Evolutionary conservation across 2,329 filamentous ascomycete genomes (phyloP).

Genomic region (Colletotrichum magnum): DNA sequence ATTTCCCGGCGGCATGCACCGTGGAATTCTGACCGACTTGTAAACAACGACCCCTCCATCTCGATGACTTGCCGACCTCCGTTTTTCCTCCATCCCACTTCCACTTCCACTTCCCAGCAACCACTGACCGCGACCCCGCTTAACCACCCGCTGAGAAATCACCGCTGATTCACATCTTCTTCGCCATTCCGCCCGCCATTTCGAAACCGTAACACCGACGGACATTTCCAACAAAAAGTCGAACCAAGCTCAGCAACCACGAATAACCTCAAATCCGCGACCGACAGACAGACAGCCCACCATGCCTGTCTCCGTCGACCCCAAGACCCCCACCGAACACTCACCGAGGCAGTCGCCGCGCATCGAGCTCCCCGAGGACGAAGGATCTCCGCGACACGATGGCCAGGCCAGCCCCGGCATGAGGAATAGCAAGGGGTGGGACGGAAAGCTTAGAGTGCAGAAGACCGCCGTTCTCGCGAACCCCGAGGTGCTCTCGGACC

Average conservation of each 20-base stretch:
- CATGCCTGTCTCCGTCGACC: constrained; percentile 59
- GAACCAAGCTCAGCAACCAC: neutral
- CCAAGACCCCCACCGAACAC: constrained; percentile 51
- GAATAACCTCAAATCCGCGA: neutral
- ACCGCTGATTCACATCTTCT: neutral
- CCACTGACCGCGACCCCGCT: constrained; percentile 8
- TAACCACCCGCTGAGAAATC: constrained; percentile 31
- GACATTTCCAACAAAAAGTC: neutral
- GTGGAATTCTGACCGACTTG: constrained; percentile 11
- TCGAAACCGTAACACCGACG: constrained; percentile 4
- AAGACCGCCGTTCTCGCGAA: constrained; percentile 79
- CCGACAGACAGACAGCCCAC: constrained; percentile 33
- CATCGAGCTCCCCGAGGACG: constrained; percentile 63
- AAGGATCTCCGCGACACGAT: constrained; percentile 55
- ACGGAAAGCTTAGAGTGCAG: constrained; percentile 84
- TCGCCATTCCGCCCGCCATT: constrained; percentile 10
- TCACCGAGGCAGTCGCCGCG: constrained; percentile 50
- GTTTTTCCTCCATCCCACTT: constrained; percentile 1
- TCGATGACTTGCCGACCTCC: constrained; percentile 13
- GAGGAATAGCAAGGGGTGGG: constrained; percentile 80
- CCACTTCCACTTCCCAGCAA: constrained; percentile 7
- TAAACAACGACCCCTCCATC: constrained; percentile 23
- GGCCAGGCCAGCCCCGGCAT: constrained; percentile 62
- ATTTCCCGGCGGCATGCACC: constrained; percentile 32
- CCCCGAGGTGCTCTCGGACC: constrained; percentile 85